Evolutionary conservation across 2,329 filamentous ascomycete species (phyloP), one percentile per base, ranked within the genome.

Genomic region (Penicillium sp.): DNA sequence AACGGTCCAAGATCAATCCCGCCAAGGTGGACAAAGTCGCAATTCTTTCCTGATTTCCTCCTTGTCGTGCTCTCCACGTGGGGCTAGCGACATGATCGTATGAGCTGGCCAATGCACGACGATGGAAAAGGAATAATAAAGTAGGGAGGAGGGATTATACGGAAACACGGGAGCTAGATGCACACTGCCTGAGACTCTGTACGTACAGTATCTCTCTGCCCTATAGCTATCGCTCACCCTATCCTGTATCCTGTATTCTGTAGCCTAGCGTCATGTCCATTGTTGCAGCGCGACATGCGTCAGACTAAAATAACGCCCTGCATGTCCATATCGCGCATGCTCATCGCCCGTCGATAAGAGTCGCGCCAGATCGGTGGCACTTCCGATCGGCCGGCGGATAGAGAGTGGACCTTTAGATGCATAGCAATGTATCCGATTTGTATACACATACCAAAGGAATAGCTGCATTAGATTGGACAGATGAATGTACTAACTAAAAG

Each of bases 281-380:
- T n/a, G n/a, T 17, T 28, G 38, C 37, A 56, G n/a, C 33, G 9
- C 2, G 30, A 40, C n/a, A 22, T 33, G 51, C 15, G 7, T 54
- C 35, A 9, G n/a, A 40, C 51, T 54, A 22, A 54, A 19, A 57
- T 57, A 47, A 24, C 33, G 51, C 42, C 33, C 55, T 59, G 50
- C 50, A 55, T 30, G 33, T 30, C n/a, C 42, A 12, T 30, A 55
- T 44, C 38, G 53, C 15, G 38, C 38, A 55, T 55, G n/a, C 17
- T n/a, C 53, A 22, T 53, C 38, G n/a, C 15, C 15, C 3, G 4
- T 44, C 53, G 56, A 64, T 63, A 63, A 61, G 57, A 49, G 35
- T 63, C 35, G 47, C 47, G 50, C 57, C 60, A 60, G 58, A 64
- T 64, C 60, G 56, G 50, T 51, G 50, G 49, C 58, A 60, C 19